phyloP scores from a whole-genome alignment of 129 eudicot genomes.

The Flaveria bidentis region DNA sequence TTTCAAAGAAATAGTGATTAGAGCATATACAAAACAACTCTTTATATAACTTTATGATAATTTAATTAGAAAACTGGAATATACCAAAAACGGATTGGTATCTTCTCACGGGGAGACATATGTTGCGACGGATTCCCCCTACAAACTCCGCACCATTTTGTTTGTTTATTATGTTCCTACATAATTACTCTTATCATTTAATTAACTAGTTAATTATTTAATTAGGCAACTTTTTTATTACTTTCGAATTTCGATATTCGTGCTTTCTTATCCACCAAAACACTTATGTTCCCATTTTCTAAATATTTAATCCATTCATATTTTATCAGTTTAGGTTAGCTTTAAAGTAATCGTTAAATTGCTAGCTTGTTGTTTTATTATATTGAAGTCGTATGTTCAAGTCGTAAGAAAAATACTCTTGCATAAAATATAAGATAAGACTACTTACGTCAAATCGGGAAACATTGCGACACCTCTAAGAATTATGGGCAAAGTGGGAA shows the following conservation, averaged over 20 bases:
- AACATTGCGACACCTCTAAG: too few relatives aligned
- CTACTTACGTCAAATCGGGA: too few relatives aligned
- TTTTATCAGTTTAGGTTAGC: too few relatives aligned
- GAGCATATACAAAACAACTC: too few relatives aligned
- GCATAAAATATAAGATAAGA: too few relatives aligned
- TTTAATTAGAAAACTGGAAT: background rate
- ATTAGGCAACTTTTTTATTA: slow-evolving; percentile 18
- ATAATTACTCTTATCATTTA: slow-evolving; percentile 19
- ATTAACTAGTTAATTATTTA: slow-evolving; percentile 23
- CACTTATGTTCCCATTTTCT: background rate
- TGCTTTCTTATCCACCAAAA: slow-evolving; percentile 30
- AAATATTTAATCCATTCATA: too few relatives aligned
- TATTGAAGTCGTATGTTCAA: too few relatives aligned
- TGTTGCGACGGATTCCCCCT: slow-evolving; percentile 45
- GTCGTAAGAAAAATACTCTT: too few relatives aligned
- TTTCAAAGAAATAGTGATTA: too few relatives aligned
- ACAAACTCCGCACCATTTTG: slow-evolving; percentile 29
- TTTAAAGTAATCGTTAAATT: too few relatives aligned
- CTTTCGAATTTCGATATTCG: slow-evolving; percentile 20
- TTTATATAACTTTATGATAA: background rate
- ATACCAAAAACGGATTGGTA: slow-evolving; percentile 19
- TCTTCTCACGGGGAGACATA: slow-evolving; percentile 38
- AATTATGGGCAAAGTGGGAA: too few relatives aligned
- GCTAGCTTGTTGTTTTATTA: too few relatives aligned
- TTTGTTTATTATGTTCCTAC: background rate